Conservation (phyloP, 2,329 filamentous ascomycete species). For the Aureobasidium sp. region DNA sequence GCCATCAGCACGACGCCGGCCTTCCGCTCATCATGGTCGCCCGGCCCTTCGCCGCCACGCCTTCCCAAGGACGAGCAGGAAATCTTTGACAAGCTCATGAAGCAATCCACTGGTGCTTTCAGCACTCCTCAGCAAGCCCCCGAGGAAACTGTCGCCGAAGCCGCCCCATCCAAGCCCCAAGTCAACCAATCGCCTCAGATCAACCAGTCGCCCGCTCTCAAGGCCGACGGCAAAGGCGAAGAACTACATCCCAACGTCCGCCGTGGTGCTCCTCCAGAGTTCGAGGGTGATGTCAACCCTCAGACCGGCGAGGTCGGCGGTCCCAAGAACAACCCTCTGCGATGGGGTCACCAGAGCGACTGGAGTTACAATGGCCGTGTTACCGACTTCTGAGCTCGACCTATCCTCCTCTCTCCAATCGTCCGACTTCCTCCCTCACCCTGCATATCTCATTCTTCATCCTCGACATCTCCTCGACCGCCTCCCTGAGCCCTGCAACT, state of each 20-base stretch:
- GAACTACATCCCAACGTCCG: conserved; percentile 65
- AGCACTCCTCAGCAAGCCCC: conserved; percentile 52
- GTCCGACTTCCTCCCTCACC: conserved; percentile 28
- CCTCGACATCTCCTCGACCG: conserved; percentile 11
- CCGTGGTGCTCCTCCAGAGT: conserved; percentile 78
- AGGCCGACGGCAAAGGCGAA: conserved; percentile 53
- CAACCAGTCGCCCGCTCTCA: conserved; percentile 36
- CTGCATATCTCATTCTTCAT: conserved; percentile 30
- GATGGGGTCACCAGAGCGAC: conserved; percentile 70
- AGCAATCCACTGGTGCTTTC: conserved; percentile 67
- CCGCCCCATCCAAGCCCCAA: conserved; percentile 20
- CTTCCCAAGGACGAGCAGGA: conserved; percentile 85
- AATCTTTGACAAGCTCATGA: conserved; percentile 81
- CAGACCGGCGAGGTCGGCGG: conserved; percentile 93
- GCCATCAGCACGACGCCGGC: conserved; percentile 39
- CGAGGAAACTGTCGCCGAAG: conserved; percentile 30
- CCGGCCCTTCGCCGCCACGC: conserved; percentile 68
- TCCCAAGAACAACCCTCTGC: conserved; percentile 90
- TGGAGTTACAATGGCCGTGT: conserved; percentile 96
- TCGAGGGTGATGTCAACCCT: conserved; percentile 85
- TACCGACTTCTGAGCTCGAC: conserved; percentile 65
- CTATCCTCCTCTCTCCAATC: conserved; percentile 21
- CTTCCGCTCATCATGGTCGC: conserved; percentile 28
- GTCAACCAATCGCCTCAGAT: conserved; percentile 27
- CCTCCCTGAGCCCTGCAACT: neutral